These are phyloP conservation scores for Leucosporidium scottii DNA, from an alignment of 768 basidiomycete genomes.

Conservation along the genomic window DNA sequence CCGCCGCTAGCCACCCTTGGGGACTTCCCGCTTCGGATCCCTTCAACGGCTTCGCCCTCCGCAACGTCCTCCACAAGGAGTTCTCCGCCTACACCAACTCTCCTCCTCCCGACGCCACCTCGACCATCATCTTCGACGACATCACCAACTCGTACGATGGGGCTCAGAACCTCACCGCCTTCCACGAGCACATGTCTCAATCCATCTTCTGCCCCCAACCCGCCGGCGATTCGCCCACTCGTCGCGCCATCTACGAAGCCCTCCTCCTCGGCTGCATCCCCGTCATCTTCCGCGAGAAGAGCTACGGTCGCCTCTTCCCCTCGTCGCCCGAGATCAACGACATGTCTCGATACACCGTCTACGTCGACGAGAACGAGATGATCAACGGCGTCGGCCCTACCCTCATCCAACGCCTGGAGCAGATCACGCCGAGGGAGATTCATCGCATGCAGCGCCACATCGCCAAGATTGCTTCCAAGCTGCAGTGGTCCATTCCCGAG, in stretches of 20 bases:
- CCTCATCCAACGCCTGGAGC: conserved; percentile 21
- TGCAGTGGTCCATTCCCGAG: conserved; percentile 25
- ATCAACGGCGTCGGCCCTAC: conserved; percentile 15
- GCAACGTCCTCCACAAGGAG: conserved; percentile 15
- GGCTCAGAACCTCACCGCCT: conserved; percentile 24
- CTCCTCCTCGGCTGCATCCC: conserved; percentile 33
- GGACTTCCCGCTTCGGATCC: conserved; percentile 27
- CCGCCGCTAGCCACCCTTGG: conserved; percentile 28
- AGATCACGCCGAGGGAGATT: conserved; percentile 5
- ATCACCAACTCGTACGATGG: conserved; percentile 25
- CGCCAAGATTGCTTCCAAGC: conserved; percentile 7
- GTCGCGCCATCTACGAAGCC: conserved; percentile 31
- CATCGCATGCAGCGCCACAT: conserved; percentile 23
- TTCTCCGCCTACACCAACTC: conserved; percentile 9
- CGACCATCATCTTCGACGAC: conserved; percentile 26
- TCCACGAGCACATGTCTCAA: conserved; percentile 31
- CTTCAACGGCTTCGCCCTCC: conserved; percentile 34
- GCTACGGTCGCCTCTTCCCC: conserved; percentile 30
- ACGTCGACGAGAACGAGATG: conserved; percentile 29
- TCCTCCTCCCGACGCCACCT: neutral
- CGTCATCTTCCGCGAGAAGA: conserved; percentile 30
- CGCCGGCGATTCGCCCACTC: conserved; percentile 29
- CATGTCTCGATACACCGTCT: conserved; percentile 22
- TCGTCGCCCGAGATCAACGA: conserved; percentile 31
- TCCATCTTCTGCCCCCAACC: conserved; percentile 30